Conservation (phyloP, 2,329 filamentous ascomycete species). For the Graphiopsis chlorocephala region DNA sequence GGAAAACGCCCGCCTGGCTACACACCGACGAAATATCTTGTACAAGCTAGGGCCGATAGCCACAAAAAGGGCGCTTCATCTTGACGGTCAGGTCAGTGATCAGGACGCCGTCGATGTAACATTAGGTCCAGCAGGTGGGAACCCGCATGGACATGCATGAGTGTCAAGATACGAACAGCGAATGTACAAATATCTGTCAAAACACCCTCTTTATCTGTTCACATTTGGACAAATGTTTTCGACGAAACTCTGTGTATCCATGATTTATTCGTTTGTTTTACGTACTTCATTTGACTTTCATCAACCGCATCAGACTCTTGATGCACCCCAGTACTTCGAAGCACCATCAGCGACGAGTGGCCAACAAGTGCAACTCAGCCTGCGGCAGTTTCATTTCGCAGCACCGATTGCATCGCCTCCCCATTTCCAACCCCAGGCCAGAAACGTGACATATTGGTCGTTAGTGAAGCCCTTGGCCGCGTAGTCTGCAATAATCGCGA, state of each 20-base stretch:
- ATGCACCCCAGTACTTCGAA: background rate
- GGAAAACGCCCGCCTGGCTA: background rate
- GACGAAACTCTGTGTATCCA: background rate
- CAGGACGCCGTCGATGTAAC: background rate
- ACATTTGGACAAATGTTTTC: background rate
- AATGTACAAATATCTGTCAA: background rate
- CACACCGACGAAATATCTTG: background rate
- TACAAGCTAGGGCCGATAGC: background rate
- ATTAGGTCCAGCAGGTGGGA: background rate
- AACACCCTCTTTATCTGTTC: background rate
- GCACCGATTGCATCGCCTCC: conserved; percentile 17
- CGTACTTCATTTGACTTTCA: background rate
- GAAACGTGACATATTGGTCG: conserved; percentile 34
- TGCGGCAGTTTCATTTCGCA: background rate
- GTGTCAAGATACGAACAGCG: background rate
- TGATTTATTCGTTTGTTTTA: background rate
- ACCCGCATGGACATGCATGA: background rate
- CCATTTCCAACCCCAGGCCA: conserved; percentile 32
- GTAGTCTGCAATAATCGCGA: conserved; percentile 25
- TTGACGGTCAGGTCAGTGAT: background rate
- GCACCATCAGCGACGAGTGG: background rate
- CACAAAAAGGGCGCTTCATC: background rate
- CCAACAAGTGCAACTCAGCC: background rate
- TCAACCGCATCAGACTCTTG: background rate
- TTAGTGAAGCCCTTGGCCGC: conserved; percentile 29